Base-by-base conservation (phyloP, 805 yeast species). In the Wickerhamiella azyma region DNA sequence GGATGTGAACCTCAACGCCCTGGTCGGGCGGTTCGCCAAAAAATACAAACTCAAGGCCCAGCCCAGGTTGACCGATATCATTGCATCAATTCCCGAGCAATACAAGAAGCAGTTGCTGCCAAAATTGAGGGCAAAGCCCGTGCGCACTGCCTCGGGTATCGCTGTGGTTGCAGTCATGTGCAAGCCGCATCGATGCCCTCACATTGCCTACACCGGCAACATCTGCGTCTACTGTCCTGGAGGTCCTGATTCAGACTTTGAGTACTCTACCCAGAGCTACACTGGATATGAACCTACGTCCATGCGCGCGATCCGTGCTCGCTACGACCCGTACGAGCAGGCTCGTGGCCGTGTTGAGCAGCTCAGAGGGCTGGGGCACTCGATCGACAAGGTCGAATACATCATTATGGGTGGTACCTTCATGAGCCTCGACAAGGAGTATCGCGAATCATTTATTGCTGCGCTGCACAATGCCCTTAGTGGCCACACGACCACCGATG, bases 121-220 rank as follows among this genome's bases (percentile, higher is more conserved):
- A 2, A 88, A 88, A 65, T 70, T 92, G 39, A 85, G 92, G 65
- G 98, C 98, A n/a, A 92, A 92, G 63, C 98, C 98, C 0, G 97
- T 92, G 39, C 75, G 98, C 64, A 92, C 98, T 0, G 98, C 98
- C 0, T 83, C 94, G 9, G 98, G 98, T 56, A 94, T 92, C 49
- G 98, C 98, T 9, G 98, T 92, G 17, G 97, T 92, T 39, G 98
- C 98, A 0, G 97, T 92, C 28, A 92, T 92, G 97, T 88, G 96
- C 68, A 92, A 92, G 64, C 98, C 98, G 2, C 98, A 92, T 64
- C 74, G 98, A 67, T 92, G 98, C 65, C 98, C 98, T 24, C 98
- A 92, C 64, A 92, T 92, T 57, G 97, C 98, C 17, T 92, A 92
- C 63, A 92, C 98, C 0, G 98, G 98, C 51, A 92, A 92, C 60